These are phyloP conservation scores for Dendryphion nanum DNA, from an alignment of 2,329 filamentous ascomycete genomes.

Conservation along the genomic window DNA sequence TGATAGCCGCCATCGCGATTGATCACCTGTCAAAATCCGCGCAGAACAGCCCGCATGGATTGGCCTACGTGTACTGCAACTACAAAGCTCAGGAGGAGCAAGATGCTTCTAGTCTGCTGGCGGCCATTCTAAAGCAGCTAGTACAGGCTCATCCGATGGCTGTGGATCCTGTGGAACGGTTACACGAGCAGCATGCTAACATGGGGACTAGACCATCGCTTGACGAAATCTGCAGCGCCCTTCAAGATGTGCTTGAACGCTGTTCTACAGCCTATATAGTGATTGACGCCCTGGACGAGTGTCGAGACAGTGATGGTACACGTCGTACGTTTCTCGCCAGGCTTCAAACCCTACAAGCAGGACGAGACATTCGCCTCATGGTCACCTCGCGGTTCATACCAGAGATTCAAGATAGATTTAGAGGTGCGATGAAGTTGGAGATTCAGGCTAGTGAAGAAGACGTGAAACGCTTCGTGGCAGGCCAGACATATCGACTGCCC, in stretches of 20 bases:
- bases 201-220: slow-evolving; percentile 16
- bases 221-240: slow-evolving; percentile 16
- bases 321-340: slow-evolving; percentile 8
- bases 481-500: slow-evolving; percentile 10
- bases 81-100: slow-evolving; percentile 24
- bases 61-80: slow-evolving; percentile 37
- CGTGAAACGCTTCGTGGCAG: slow-evolving; percentile 10
- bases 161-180: slow-evolving; percentile 12
- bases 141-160: slow-evolving; percentile 17
- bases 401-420: slow-evolving; percentile 10
- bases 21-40: slow-evolving; percentile 6
- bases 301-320: slow-evolving; percentile 11
- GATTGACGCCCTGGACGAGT: slow-evolving; percentile 11
- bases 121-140: slow-evolving; percentile 36
- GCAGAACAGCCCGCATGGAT: slow-evolving; percentile 9
- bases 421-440: slow-evolving; percentile 6
- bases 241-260: slow-evolving; percentile 13
- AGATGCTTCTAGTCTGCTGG: slow-evolving; percentile 15
- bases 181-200: slow-evolving; percentile 20
- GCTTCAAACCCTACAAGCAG: slow-evolving; percentile 9
- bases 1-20: slow-evolving; percentile 22
- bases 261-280: slow-evolving; percentile 16
- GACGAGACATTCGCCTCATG: slow-evolving; percentile 12
- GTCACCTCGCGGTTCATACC: slow-evolving; percentile 15
- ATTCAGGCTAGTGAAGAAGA: slow-evolving; percentile 15